Conservation (phyloP, 2,329 filamentous ascomycete genomes). For the Ophiocordyceps polyrhachis-furcata region DNA sequence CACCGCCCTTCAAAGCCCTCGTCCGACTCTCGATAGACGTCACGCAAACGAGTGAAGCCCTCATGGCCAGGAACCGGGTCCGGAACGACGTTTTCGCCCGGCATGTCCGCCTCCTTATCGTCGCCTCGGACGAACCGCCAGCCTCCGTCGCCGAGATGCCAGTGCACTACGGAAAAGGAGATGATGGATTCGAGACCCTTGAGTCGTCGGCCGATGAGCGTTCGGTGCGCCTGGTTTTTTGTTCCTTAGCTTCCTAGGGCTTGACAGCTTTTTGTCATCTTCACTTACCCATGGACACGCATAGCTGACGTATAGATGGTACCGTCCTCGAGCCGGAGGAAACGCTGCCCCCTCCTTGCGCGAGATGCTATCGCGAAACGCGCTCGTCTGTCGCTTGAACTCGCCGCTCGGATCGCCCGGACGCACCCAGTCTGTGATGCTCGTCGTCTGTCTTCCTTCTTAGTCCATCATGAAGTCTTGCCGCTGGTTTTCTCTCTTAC, state of each 20-base stretch:
- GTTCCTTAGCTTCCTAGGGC: neutral
- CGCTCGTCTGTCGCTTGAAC: conserved; percentile 75
- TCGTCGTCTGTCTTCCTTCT: conserved; percentile 1
- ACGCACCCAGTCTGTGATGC: conserved; percentile 64
- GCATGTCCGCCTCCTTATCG: conserved; percentile 34
- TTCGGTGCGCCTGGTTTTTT: conserved; percentile 45
- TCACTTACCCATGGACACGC: conserved; percentile 72
- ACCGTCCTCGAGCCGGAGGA: conserved; percentile 70
- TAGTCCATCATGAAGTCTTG: neutral
- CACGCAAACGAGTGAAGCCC: conserved; percentile 47
- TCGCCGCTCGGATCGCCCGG: conserved; percentile 65
- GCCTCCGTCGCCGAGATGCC: conserved; percentile 57
- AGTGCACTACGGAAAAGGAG: conserved; percentile 67
- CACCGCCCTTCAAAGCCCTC: conserved; percentile 59
- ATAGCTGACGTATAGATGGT: conserved; percentile 90
- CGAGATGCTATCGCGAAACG: conserved; percentile 68
- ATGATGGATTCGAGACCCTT: conserved; percentile 86
- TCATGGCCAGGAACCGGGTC: conserved; percentile 54
- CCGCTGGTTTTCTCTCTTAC: neutral
- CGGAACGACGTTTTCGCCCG: conserved; percentile 44
- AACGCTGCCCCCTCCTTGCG: conserved; percentile 53
- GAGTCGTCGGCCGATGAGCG: conserved; percentile 70
- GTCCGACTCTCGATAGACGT: conserved; percentile 64
- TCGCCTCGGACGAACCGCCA: conserved; percentile 66
- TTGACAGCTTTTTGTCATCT: no score